Evolutionary conservation across 2,329 filamentous ascomycete genomes (phyloP).

Genomic region (Metarhizium robertsii): DNA sequence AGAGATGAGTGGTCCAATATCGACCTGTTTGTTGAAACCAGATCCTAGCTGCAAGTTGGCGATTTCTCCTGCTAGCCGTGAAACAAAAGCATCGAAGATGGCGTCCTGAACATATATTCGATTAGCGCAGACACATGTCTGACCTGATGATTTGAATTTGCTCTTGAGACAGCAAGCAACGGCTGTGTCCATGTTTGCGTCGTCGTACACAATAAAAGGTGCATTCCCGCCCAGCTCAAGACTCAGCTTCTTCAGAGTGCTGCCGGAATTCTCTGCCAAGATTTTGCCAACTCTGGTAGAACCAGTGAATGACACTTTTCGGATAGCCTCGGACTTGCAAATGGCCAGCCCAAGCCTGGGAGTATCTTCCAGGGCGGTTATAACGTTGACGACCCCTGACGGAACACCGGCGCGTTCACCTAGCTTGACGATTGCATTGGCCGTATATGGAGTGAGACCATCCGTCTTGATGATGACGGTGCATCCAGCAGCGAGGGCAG

Average conservation of each 20-base stretch:
- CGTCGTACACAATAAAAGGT: slow-evolving; percentile 94
- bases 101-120: slow-evolving; percentile 69
- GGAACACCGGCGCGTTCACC: slow-evolving; percentile 81
- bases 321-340: slow-evolving; percentile 61
- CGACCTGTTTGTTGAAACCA: slow-evolving; percentile 60
- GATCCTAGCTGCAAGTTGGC: slow-evolving; percentile 65
- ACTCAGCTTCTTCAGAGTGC: slow-evolving; percentile 72
- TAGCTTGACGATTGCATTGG: slow-evolving; percentile 78
- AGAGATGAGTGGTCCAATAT: slow-evolving; percentile 80
- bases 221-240: slow-evolving; percentile 93
- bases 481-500: slow-evolving; percentile 81
- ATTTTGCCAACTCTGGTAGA: slow-evolving; percentile 59
- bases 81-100: slow-evolving; percentile 66
- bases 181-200: slow-evolving; percentile 78
- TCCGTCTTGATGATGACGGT: slow-evolving; percentile 88
- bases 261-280: slow-evolving; percentile 81
- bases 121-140: slow-evolving; percentile 91
- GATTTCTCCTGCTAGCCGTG: slow-evolving; percentile 62
- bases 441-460: slow-evolving; percentile 84
- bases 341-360: slow-evolving; percentile 68
- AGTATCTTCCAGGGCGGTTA: slow-evolving; percentile 73
- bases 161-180: slow-evolving; percentile 73
- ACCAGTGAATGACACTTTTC: slow-evolving; percentile 91
- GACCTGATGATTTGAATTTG: slow-evolving; percentile 89
- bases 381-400: slow-evolving; percentile 80